These are phyloP conservation scores for Cicer judaicum DNA, from an alignment of 306 rosid species.

Conservation along the genomic window DNA sequence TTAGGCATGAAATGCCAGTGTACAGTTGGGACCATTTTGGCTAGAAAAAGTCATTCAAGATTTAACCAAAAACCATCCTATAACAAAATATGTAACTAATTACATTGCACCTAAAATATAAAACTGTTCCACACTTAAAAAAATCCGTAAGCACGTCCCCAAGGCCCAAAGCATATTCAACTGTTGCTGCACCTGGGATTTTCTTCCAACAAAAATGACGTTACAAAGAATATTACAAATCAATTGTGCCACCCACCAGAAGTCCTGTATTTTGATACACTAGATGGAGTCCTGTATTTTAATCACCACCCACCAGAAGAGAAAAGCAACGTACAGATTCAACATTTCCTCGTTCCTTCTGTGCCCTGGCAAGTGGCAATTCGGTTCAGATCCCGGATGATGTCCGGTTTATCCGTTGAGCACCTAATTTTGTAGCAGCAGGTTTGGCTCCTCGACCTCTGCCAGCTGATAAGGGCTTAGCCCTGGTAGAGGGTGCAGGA, in stretches of 20 bases:
- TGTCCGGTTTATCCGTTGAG: slow-evolving; percentile 87
- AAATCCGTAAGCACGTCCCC: slow-evolving; percentile 17
- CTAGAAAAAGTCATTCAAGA: neutral
- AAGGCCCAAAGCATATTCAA: slow-evolving; percentile 35
- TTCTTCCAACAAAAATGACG: slow-evolving; percentile 32
- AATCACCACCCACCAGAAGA: slow-evolving; percentile 42
- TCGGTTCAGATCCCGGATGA: slow-evolving; percentile 68
- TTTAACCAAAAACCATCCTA: slow-evolving; percentile 37
- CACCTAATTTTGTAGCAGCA: slow-evolving; percentile 80
- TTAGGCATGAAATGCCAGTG: neutral
- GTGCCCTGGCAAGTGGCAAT: slow-evolving; percentile 35
- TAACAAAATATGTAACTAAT: slow-evolving; percentile 41
- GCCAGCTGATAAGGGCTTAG: slow-evolving; percentile 71
- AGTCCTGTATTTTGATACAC: neutral
- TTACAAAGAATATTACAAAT: slow-evolving; percentile 54
- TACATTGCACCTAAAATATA: slow-evolving; percentile 47
- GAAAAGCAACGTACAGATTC: slow-evolving; percentile 20
- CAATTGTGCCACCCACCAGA: slow-evolving; percentile 20
- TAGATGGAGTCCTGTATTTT: slow-evolving; percentile 26
- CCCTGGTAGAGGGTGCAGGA: slow-evolving; percentile 86
- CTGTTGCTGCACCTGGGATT: slow-evolving; percentile 37
- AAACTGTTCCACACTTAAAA: neutral
- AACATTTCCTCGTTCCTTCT: slow-evolving; percentile 22
- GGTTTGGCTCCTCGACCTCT: slow-evolving; percentile 84
- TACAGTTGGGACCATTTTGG: neutral